Conservation (phyloP, 2,329 filamentous ascomycete species). For the Pseudogymnoascus destructans region DNA sequence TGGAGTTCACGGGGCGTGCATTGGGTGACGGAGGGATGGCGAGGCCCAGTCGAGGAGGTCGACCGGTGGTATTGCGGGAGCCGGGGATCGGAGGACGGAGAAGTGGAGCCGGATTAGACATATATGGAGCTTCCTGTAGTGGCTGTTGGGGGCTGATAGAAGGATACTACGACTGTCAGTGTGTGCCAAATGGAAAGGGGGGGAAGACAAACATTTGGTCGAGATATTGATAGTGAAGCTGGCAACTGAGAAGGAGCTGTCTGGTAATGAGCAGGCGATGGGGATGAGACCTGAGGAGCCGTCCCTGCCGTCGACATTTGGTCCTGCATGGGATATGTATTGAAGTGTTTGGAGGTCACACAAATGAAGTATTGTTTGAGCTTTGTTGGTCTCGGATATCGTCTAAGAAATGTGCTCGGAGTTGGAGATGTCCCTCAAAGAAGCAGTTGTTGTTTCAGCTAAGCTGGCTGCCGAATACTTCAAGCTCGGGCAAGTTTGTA, state of each 20-base stretch:
- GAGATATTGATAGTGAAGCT: slow-evolving; percentile 2
- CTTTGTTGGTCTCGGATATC: neutral
- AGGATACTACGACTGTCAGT: neutral
- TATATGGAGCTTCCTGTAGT: slow-evolving; percentile 12
- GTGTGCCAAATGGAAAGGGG: neutral
- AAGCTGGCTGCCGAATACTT: neutral
- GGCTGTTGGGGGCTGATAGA: slow-evolving; percentile 14
- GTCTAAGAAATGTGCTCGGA: neutral
- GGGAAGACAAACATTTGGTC: neutral
- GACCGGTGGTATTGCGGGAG: slow-evolving; percentile 20
- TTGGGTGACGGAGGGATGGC: slow-evolving; percentile 83
- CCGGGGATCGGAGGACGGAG: slow-evolving; percentile 27
- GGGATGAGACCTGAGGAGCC: neutral
- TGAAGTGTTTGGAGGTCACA: neutral
- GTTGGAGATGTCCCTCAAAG: neutral
- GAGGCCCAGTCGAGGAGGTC: slow-evolving; percentile 49
- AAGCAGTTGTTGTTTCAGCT: neutral
- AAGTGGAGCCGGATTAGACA: slow-evolving; percentile 27
- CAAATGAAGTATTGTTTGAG: neutral
- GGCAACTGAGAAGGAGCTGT: neutral
- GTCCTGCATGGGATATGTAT: neutral
- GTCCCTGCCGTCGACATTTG: neutral
- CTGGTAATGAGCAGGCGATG: neutral
- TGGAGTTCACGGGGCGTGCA: slow-evolving; percentile 51
- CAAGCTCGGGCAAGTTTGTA: neutral